Evolutionary conservation across 2,329 filamentous ascomycete genomes (phyloP).

Genomic region (Ophiostoma sp.): DNA sequence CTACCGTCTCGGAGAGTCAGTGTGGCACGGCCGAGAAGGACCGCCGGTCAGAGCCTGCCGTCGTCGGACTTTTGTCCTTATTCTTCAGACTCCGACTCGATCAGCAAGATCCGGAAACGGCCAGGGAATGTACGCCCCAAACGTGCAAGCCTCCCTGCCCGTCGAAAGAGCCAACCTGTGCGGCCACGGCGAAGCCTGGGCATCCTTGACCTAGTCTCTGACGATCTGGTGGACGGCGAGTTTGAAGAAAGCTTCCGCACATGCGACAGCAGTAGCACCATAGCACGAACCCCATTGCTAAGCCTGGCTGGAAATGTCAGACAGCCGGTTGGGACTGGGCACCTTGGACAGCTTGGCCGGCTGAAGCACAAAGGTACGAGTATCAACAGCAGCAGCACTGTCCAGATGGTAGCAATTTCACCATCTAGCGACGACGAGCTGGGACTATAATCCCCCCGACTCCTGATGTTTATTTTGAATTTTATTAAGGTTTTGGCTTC

Average conservation of each 20-base stretch:
- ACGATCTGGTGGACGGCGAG: not conserved
- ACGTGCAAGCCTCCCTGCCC: conserved; percentile 2
- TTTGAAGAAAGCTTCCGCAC: not conserved
- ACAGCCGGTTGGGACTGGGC: not conserved
- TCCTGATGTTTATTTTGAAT: too few relatives aligned
- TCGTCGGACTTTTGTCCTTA: conserved; percentile 5
- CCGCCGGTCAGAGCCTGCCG: not conserved
- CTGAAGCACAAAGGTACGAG: too few relatives aligned
- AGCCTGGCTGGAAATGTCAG: not conserved
- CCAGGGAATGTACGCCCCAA: not conserved
- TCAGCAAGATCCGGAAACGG: not conserved
- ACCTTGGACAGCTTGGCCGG: not conserved
- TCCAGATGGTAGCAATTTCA: not conserved
- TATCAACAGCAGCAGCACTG: not conserved
- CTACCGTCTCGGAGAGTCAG: not conserved
- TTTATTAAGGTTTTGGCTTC: not conserved
- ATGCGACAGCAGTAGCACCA: not conserved
- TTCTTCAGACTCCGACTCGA: conserved; percentile 6
- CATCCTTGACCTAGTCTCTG: conserved; percentile 8
- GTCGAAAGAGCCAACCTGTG: not conserved
- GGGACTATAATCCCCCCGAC: not conserved
- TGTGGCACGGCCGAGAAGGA: not conserved
- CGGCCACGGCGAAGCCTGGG: not conserved
- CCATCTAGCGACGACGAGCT: conserved; percentile 13
- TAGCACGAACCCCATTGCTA: not conserved